Conservation (phyloP, 75 land plant genomes). For the Adiantum capillusveneris region DNA sequence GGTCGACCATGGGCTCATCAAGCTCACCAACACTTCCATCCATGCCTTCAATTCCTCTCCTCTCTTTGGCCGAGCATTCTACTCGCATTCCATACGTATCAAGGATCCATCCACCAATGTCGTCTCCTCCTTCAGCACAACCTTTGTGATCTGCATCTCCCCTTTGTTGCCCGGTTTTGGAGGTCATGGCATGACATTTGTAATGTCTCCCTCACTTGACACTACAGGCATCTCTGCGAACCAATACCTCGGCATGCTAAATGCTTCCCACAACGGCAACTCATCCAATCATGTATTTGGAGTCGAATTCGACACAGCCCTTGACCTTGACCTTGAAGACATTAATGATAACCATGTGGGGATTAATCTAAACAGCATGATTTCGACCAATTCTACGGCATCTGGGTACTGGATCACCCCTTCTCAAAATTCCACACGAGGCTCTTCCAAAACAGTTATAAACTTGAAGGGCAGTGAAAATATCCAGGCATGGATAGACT, state of each 20-base stretch:
- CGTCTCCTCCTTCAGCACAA: conserved; percentile 45
- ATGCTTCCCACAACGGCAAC: conserved; percentile 31
- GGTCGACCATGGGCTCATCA: conserved; percentile 9
- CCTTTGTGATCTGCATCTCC: conserved; percentile 38
- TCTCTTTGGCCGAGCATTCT: conserved; percentile 42
- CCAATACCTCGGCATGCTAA: conserved; percentile 45
- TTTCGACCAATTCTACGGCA: conserved; percentile 23
- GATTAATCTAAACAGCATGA: conserved; percentile 40
- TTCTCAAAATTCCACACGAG: no score
- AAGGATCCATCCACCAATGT: background rate
- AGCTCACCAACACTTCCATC: conserved; percentile 36
- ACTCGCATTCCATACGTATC: conserved; percentile 9
- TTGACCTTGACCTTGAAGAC: conserved; percentile 24
- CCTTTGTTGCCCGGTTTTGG: conserved; percentile 39
- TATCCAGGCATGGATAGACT: no score
- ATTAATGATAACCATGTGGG: no score
- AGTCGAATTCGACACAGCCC: conserved; percentile 48
- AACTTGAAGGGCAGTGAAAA: conserved; percentile 21
- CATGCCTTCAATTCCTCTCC: no score
- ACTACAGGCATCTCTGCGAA: conserved; percentile 23
- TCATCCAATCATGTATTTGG: conserved; percentile 33
- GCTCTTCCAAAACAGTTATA: background rate
- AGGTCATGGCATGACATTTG: conserved; percentile 60
- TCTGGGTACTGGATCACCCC: conserved; percentile 25
- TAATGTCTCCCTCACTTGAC: conserved; percentile 27